Conservation (phyloP, 331 rosid genomes). For the Prunus yedoensis region DNA sequence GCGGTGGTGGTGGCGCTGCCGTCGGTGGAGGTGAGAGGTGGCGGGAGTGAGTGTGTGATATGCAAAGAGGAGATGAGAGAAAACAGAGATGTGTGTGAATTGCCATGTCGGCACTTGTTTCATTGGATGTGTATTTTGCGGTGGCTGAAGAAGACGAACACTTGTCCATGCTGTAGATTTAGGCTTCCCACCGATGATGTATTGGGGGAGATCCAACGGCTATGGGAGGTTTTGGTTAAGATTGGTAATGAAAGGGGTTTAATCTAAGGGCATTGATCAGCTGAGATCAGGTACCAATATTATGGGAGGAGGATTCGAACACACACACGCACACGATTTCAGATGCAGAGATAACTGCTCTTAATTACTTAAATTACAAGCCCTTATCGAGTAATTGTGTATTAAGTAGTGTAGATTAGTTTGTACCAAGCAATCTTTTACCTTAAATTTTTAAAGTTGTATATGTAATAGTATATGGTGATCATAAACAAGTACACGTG, state of each 20-base stretch:
- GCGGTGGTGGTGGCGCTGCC: conserved; percentile 56
- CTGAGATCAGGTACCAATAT: too few species aligned
- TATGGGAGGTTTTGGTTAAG: conserved; percentile 59
- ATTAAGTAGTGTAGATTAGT: too few species aligned
- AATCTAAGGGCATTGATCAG: background rate
- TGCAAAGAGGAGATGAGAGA: conserved; percentile 76
- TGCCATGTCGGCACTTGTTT: conserved; percentile 84
- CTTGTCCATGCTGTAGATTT: conserved; percentile 86
- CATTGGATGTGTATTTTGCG: conserved; percentile 84
- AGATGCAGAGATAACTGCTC: too few species aligned
- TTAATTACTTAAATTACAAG: too few species aligned
- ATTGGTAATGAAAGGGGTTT: background rate
- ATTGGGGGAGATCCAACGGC: conserved; percentile 76
- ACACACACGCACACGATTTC: too few species aligned
- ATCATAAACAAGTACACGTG: conserved; percentile 3
- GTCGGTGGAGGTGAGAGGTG: conserved; percentile 45
- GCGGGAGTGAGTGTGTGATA: conserved; percentile 69
- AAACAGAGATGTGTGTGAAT: conserved; percentile 71
- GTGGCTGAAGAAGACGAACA: conserved; percentile 76
- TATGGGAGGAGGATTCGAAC: too few species aligned
- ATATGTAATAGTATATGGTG: background rate
- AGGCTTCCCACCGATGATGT: conserved; percentile 77
- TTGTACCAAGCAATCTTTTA: too few species aligned
- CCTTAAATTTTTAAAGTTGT: too few species aligned
- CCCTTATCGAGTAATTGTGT: too few species aligned